Base-by-base conservation (phyloP, 1,139 yeast genomes). In the Hemisphaericaspora xylanilytica region DNA sequence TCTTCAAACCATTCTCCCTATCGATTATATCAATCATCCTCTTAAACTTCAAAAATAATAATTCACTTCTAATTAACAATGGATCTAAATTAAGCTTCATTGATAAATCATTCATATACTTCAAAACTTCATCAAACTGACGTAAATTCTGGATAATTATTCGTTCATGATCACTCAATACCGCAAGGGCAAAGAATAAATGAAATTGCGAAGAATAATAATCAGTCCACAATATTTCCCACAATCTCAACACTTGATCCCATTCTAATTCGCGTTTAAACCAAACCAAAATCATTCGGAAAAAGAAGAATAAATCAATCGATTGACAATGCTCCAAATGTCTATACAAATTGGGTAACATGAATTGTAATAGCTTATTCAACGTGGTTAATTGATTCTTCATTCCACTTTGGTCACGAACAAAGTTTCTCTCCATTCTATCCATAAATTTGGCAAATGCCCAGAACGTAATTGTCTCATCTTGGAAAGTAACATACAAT, bases 181-280 rank as follows among this genome's bases (percentile, higher is more conserved):
- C 82, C 0, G 95, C 92, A 49, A 92, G 67, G 14, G 96, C 94
- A 52, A 92, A 74, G 55, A 92, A 89, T 33, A 92, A 63, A 51
- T 89, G 95, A 58, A 84, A 89, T 57, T 92, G 97, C 9, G 92
- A 80, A 1, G 90, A 77, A 53, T 85, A 80, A 55, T 67, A 83
- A 61, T 92, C 94, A 0, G 97, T 90, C 83, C 95, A 88, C 42
- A 92, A 67, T 1, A 85, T 80, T 56, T 94, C 97, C 98, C 97
- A 92, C 29, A 92, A 70, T 22, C 78, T 67, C 52, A 85, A 65
- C 2, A 88, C 87, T 44, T 87, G 89, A 39, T 79, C 78, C 78
- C 94, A 88, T 28, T 74, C 76, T 47, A 94, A 83, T 57, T 92
- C 99, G 38, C 99, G 78, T 58, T 94, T 92, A 59, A 78, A 94